These are phyloP conservation scores for Anisodus tanguticus DNA, from an alignment of 257 asterid species.

Conservation along the genomic window DNA sequence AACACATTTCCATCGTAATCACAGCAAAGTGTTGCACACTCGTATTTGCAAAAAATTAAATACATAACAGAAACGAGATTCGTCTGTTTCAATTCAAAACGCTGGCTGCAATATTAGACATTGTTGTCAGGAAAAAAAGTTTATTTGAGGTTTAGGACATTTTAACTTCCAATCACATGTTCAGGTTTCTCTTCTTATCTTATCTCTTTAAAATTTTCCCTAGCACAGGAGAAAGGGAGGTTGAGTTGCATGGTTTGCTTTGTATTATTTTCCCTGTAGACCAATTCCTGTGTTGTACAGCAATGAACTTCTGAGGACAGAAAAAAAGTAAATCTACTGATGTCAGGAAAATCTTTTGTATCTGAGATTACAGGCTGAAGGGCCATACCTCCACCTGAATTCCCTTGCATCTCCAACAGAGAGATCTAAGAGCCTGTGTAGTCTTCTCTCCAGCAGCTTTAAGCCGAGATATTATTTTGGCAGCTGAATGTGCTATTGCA, in stretches of 20 bases:
- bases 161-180: conserved; percentile 21
- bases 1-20: background rate
- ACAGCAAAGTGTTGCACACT: background rate
- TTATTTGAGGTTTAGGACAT: conserved; percentile 11
- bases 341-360: background rate
- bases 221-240: background rate
- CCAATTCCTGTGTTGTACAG: background rate
- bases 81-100: background rate
- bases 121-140: background rate
- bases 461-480: conserved; percentile 80
- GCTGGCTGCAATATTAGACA: background rate
- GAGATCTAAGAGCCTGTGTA: conserved; percentile 82
- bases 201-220: background rate
- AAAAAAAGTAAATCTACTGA: background rate
- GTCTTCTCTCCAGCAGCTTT: conserved; percentile 96
- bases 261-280: background rate
- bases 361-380: conserved; percentile 10
- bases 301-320: background rate
- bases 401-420: conserved; percentile 97
- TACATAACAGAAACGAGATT: background rate
- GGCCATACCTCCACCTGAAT: conserved; percentile 87
- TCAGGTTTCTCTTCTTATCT: conserved; percentile 15
- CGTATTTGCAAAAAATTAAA: background rate
- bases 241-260: conserved; percentile 21
- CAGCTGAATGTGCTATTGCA: conserved; percentile 94